Percentiles rank a stretch among this genome's conserved stretches.
phyloP scores from a whole-genome alignment of 1,284 basidiomycete genomes.

The Ganoderma sp. region DNA sequence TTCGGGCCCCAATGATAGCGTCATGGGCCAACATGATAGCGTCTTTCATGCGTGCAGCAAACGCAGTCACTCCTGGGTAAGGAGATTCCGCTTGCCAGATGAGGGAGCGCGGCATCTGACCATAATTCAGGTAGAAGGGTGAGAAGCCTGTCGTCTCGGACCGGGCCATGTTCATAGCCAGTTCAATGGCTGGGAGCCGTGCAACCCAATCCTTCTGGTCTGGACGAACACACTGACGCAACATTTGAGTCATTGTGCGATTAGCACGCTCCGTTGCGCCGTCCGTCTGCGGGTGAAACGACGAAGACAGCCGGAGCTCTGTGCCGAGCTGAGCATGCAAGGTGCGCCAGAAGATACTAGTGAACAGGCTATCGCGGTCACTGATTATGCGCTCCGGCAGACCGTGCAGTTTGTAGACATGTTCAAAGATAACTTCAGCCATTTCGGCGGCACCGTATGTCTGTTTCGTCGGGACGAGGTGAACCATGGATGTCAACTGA shows the following conservation, averaged over 20 bases:
- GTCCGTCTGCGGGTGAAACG: neutral
- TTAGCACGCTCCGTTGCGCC: neutral
- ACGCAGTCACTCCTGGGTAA: conserved; percentile 17
- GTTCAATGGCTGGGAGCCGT: neutral
- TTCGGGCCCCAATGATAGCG: neutral
- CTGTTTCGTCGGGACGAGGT: conserved; percentile 35
- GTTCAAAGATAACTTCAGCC: conserved; percentile 4
- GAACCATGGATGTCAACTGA: conserved; percentile 41
- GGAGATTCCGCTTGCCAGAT: conserved; percentile 6
- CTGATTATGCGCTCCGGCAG: neutral
- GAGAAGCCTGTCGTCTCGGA: conserved; percentile 41
- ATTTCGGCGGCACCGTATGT: conserved; percentile 43
- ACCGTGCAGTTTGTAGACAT: conserved; percentile 8
- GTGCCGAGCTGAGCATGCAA: neutral
- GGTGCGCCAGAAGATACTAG: neutral
- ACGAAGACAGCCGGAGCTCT: neutral
- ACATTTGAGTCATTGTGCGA: neutral
- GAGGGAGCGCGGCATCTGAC: conserved; percentile 18
- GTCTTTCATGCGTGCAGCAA: neutral
- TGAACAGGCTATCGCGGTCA: neutral
- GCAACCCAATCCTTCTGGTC: neutral
- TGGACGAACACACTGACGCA: neutral
- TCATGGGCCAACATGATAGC: neutral
- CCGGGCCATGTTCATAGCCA: conserved; percentile 21
- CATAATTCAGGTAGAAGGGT: conserved; percentile 38